A percentile compares a stretch with the other conserved stretches of the same genome.
Evolutionary conservation across 108 stramenopile genomes (phyloP).

Genomic region (Cyclostephanos invisitatus): DNA sequence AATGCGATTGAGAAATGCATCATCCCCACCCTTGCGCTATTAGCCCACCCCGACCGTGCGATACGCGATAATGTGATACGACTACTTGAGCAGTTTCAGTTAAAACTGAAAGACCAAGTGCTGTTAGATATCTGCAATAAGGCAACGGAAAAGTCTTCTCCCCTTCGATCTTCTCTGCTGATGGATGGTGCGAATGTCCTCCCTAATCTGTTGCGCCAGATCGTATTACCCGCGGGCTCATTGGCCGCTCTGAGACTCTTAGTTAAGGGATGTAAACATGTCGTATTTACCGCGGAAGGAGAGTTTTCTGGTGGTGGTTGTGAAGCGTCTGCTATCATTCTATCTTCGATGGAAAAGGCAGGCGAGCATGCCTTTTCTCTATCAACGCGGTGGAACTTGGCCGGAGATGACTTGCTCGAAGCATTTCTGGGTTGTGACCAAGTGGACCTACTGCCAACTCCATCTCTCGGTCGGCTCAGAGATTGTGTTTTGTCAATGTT

Average conservation of each 20-base stretch:
- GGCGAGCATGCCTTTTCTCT: slow-evolving; percentile 73
- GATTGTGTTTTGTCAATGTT: slow-evolving; percentile 63
- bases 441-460: slow-evolving; percentile 8
- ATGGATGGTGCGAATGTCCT: slow-evolving; percentile 54
- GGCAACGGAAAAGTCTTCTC: slow-evolving; percentile 49
- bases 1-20: slow-evolving; percentile 36
- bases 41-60: slow-evolving; percentile 42
- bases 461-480: slow-evolving; percentile 18
- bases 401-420: slow-evolving; percentile 60
- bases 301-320: slow-evolving; percentile 38
- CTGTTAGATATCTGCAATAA: slow-evolving; percentile 40
- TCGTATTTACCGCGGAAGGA: slow-evolving; percentile 23
- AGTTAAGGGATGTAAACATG: slow-evolving; percentile 25
- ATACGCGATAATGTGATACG: slow-evolving; percentile 49
- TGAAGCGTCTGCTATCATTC: slow-evolving; percentile 44
- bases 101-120: slow-evolving; percentile 19
- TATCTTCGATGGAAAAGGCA: slow-evolving; percentile 64
- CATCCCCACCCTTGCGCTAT: slow-evolving; percentile 52
- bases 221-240: slow-evolving; percentile 30
- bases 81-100: slow-evolving; percentile 47
- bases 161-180: slow-evolving; percentile 45
- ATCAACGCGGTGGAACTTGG: slow-evolving; percentile 57
- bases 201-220: slow-evolving; percentile 42
- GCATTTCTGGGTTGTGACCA: slow-evolving; percentile 16
- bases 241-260: slow-evolving; percentile 29